Base-by-base conservation (phyloP, 495 filamentous ascomycete genomes). In the Lophiotrema nucula region DNA sequence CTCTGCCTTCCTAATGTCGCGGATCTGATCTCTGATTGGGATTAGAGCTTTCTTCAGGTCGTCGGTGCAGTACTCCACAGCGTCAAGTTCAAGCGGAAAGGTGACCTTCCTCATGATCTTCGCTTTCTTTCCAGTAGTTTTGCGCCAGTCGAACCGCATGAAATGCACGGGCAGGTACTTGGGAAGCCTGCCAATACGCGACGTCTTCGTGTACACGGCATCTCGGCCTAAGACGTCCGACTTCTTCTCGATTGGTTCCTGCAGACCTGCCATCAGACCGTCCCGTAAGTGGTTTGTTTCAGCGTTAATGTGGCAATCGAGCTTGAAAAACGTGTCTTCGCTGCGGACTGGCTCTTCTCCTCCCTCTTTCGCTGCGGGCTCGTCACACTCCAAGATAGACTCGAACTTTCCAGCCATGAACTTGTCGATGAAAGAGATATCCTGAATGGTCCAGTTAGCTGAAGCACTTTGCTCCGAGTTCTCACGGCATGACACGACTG, bases 31-130 rank as follows among this genome's bases (percentile, higher is more conserved):
- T 42, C 93, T 82, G 27, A 97, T 84, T 2, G 93, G 93, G 47
- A 97, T 77, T 37, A 98, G 81, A 60, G 86, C 81, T 64, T 88
- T 84, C 69, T 81, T 83, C 43, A 98, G 79, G 50, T 93, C 84
- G 35, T 97, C 92, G 47, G 92, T 90, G 69, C 93, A 98, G 74
- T 92, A 97, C 66, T 98, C 93, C 10, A 95, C 88, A 3, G 86
- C 85, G 70, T 98, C 93, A 22, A 98, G 76, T 72, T 98, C 95
- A 43, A 85, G 82, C 16, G 92, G 92, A 71, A 98, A 98, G 0
- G 89, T 90, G 41, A 98, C 93, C 72, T 97, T 98, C 64, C 91
- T 88, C 91, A 98, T 91, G 67, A 98, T 98, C 81, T 98, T 98
- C 51, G 92, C 90, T 77, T 98, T 98, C 80, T 97, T 97, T 69